A percentile compares a stretch with the other conserved stretches of the same genome.
Conservation (phyloP, 768 basidiomycete genomes). For the Omphalotus guepiniiformis region DNA sequence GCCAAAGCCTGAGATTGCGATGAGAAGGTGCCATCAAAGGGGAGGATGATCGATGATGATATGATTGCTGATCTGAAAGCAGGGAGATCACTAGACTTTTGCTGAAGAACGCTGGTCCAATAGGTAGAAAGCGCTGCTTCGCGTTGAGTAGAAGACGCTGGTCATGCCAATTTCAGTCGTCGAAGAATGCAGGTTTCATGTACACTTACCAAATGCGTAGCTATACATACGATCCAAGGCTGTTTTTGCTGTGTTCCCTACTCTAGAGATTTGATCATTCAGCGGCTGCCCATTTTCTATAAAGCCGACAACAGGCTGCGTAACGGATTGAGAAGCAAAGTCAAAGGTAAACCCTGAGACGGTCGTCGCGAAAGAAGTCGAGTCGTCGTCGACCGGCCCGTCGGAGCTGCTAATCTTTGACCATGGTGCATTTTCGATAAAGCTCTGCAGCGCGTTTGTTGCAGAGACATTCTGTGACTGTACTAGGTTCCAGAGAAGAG, state of each 20-base stretch:
- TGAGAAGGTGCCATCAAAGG: slow-evolving; percentile 51
- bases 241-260: slow-evolving; percentile 32
- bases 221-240: slow-evolving; percentile 57
- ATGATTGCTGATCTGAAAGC: slow-evolving; percentile 44
- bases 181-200: background rate
- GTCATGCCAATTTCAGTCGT: slow-evolving; percentile 8
- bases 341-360: slow-evolving; percentile 53
- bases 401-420: slow-evolving; percentile 30
- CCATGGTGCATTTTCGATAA: slow-evolving; percentile 50
- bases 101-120: slow-evolving; percentile 52
- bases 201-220: slow-evolving; percentile 49
- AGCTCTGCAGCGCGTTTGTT: slow-evolving; percentile 37
- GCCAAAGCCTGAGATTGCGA: slow-evolving; percentile 25
- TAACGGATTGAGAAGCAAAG: slow-evolving; percentile 53
- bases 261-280: slow-evolving; percentile 38
- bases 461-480: slow-evolving; percentile 42
- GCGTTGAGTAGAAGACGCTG: slow-evolving; percentile 58
- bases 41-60: slow-evolving; percentile 46
- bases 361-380: slow-evolving; percentile 34
- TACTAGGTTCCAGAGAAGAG: slow-evolving; percentile 57
- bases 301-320: slow-evolving; percentile 42
- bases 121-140: slow-evolving; percentile 43
- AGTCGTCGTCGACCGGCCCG: slow-evolving; percentile 30
- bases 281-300: slow-evolving; percentile 40
- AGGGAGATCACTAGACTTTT: slow-evolving; percentile 35